phyloP scores from a whole-genome alignment of 331 rosid genomes.

The Ulmus americana region DNA sequence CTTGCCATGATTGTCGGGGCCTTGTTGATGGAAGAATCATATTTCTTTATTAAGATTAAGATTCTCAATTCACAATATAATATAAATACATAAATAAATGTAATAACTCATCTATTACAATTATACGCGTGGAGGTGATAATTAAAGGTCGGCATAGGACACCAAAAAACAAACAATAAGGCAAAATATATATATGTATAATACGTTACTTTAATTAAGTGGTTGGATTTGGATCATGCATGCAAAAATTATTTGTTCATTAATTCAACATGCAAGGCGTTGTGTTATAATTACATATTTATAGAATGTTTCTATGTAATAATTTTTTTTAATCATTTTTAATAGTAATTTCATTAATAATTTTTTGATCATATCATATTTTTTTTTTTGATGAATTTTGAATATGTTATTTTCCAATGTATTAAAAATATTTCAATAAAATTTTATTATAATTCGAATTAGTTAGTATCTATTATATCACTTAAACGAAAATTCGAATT shows the following conservation, averaged over 20 bases:
- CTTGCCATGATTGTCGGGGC: conserved; percentile 53
- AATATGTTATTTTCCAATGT: too few relatives aligned
- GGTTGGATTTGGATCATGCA: conserved; percentile 1
- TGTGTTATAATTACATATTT: too few relatives aligned
- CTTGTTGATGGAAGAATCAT: conserved; percentile 20
- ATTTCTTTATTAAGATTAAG: conserved; percentile 1
- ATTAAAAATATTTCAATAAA: too few relatives aligned
- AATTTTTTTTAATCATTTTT: too few relatives aligned
- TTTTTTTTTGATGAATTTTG: too few relatives aligned
- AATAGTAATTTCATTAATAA: too few relatives aligned
- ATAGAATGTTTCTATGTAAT: too few relatives aligned
- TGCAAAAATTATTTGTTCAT: background rate
- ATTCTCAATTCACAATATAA: background rate
- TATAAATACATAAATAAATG: too few relatives aligned
- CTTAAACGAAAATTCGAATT: too few relatives aligned
- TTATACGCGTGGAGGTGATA: background rate
- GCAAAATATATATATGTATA: background rate
- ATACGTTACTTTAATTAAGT: background rate
- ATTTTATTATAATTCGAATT: too few relatives aligned
- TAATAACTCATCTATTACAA: background rate
- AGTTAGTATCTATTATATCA: too few relatives aligned
- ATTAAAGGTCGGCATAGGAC: conserved; percentile 10
- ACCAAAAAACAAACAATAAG: background rate
- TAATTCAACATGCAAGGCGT: background rate
- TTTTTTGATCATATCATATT: too few relatives aligned